Conservation (phyloP, 192 early-diverging fungal genomes). For the Glomus cerebriforme region DNA sequence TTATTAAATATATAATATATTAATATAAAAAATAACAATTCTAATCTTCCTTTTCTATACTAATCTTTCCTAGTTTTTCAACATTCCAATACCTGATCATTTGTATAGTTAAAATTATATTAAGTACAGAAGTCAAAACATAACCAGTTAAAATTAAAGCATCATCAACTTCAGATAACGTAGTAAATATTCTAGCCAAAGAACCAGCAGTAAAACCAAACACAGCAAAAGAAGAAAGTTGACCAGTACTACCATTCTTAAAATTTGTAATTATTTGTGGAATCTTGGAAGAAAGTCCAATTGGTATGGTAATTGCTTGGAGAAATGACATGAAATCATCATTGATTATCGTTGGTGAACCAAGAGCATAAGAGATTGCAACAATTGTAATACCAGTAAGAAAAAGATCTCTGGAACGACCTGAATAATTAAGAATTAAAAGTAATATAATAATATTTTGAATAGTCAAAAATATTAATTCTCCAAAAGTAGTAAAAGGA, state of each 20-base stretch:
- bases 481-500: slow-evolving; percentile 92
- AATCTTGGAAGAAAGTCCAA: slow-evolving; percentile 78
- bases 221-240: slow-evolving; percentile 90
- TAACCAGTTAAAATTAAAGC: slow-evolving; percentile 70
- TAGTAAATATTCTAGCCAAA: slow-evolving; percentile 88
- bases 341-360: slow-evolving; percentile 49
- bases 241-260: slow-evolving; percentile 83
- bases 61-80: slow-evolving; percentile 16
- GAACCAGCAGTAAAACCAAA: slow-evolving; percentile 87
- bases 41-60: background rate
- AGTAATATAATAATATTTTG: slow-evolving; percentile 81
- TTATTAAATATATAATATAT: too few species aligned
- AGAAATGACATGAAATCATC: slow-evolving; percentile 57
- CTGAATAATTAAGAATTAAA: slow-evolving; percentile 62
- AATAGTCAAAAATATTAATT: slow-evolving; percentile 81
- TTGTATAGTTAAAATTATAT: slow-evolving; percentile 77
- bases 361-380: slow-evolving; percentile 57
- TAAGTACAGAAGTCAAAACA: slow-evolving; percentile 71
- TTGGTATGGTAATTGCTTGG: slow-evolving; percentile 80
- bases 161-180: slow-evolving; percentile 88
- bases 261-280: slow-evolving; percentile 90
- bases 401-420: slow-evolving; percentile 42
- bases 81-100: slow-evolving; percentile 79
- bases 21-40: too few species aligned
- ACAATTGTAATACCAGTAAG: slow-evolving; percentile 44